Conservation (phyloP, 495 filamentous ascomycete species). For the Trichoderma reesei region DNA sequence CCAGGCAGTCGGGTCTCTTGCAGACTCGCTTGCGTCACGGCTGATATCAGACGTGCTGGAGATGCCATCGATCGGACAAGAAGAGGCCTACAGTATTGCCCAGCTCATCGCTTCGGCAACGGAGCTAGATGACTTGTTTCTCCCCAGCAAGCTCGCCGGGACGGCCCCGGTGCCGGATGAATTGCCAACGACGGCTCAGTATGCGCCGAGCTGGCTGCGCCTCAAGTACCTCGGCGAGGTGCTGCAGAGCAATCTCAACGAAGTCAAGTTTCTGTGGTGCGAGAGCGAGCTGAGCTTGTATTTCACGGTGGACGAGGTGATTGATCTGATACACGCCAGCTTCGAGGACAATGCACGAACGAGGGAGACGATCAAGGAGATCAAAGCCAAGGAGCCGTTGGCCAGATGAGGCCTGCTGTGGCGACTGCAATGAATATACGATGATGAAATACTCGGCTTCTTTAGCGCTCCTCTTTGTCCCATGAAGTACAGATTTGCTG, state of each 20-base stretch:
- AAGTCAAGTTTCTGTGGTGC: constrained; percentile 81
- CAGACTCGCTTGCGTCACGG: constrained; percentile 71
- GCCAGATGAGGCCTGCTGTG: background rate
- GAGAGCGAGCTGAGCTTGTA: constrained; percentile 78
- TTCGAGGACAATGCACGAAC: constrained; percentile 84
- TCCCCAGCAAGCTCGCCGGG: constrained; percentile 37
- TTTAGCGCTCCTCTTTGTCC: background rate
- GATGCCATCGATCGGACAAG: constrained; percentile 72
- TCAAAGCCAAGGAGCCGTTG: constrained; percentile 37
- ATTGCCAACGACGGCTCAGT: constrained; percentile 64
- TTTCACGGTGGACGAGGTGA: constrained; percentile 72
- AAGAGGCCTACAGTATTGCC: constrained; percentile 73
- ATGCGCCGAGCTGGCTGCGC: constrained; percentile 74
- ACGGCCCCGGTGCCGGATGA: constrained; percentile 21
- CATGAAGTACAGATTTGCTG: background rate
- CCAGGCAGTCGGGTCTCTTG: constrained; percentile 74
- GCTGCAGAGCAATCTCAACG: constrained; percentile 76
- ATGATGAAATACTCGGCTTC: background rate
- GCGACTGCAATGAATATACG: background rate
- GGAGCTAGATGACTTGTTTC: constrained; percentile 63
- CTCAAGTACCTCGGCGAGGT: constrained; percentile 86
- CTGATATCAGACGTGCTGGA: constrained; percentile 81
- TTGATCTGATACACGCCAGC: constrained; percentile 77
- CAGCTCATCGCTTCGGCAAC: constrained; percentile 61
- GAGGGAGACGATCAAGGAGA: constrained; percentile 68